Evolutionary conservation across 345 rosid genomes (phyloP), one percentile per base, ranked within the genome.

Genomic region (Aethionema arabicum): DNA sequence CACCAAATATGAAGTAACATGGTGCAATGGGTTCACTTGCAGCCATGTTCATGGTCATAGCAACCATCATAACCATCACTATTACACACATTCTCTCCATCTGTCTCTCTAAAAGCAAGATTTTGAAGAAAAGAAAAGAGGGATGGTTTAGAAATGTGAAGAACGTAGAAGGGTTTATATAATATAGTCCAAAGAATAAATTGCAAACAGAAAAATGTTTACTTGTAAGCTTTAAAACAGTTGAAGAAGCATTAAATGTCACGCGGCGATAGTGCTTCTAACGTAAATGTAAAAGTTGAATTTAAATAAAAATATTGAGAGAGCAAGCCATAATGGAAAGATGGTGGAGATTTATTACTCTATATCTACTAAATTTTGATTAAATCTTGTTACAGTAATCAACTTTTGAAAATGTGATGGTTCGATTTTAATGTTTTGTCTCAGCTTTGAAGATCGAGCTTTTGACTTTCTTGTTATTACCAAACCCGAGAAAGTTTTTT

Each of bases 1-100:
- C 97, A 55, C 97, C 97, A 54, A 90, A 90, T 61, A 87, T 75
- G 67, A 88, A 91, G 79, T 77, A 85, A 61, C 96, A 85, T 38
- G 98, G 96, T 14, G 71, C 96, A 41, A 82, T 81, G 3, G 87
- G 88, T 11, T 62, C 80, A 15, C 78, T 84, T 29, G 12, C 38
- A 31, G 45, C 77, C 11, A 59, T 52, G 5, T 58, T 29, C 36
- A 60, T 58, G 62, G 72, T 52, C 68, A 59, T 33, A 49, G 51
- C 52, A 53, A 72, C 56, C 31, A 68, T 47, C 9, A 69, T 16
- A 35, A 64, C 37, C 76, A 68, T 10, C 52, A 66, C 45, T n/a
- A 72, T 44, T 4, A 67, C 39, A 61, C 63, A 55, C 48, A 48
- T 40, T 67, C 3, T 67, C 29, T 45, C 68, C 72, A 72, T 59